Base-by-base conservation (phyloP, 345 rosid genomes). In the Populus pruinosa region DNA sequence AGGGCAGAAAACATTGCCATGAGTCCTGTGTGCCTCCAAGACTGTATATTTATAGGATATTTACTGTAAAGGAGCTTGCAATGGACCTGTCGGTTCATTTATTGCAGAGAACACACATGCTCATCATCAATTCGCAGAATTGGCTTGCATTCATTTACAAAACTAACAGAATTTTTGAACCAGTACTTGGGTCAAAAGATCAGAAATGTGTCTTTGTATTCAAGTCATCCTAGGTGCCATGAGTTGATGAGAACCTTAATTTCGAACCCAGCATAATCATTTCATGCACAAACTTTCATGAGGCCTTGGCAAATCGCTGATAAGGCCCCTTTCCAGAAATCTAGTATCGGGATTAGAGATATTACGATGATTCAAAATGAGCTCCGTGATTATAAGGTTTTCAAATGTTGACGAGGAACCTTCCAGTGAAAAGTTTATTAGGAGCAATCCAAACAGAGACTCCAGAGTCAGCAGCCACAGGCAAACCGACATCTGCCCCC, bases 1-100 rank as follows among this genome's bases (percentile, higher is more conserved):
- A 31, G 18, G 36, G 27, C 6, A 11, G 69, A 27, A 71, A 71
- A 67, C 79, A 74, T 56, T 53, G 79, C 8, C 47, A 41, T 67
- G 61, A 80, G 78, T 75, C 66, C 61, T 50, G 36, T 67, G 2
- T 4, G 53, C 18, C 12, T 61, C 8, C 13, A 21, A 61, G 21
- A 20, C 1, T 18, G 63, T 20, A 56, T 20, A 1, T 18, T 21
- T 18, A 56, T 1, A 56, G 21, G 27, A 56, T 4, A 18, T 33
- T 33, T 33, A 33, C 35, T 33, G 35, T 33, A 33, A 4, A 20
- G 25, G n/a, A 17, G 25, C 6, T n/a, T 61, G 20, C 4, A 23
- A 61, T 23, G 65, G 25, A 21, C 21, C 21, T 9, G 64, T 8
- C 1, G 65, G 14, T 8, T 61, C 65, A 61, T 61, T 61, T 8